phyloP scores from a whole-genome alignment of 169 alveolate genomes.

The Eimeria brunetti region DNA sequence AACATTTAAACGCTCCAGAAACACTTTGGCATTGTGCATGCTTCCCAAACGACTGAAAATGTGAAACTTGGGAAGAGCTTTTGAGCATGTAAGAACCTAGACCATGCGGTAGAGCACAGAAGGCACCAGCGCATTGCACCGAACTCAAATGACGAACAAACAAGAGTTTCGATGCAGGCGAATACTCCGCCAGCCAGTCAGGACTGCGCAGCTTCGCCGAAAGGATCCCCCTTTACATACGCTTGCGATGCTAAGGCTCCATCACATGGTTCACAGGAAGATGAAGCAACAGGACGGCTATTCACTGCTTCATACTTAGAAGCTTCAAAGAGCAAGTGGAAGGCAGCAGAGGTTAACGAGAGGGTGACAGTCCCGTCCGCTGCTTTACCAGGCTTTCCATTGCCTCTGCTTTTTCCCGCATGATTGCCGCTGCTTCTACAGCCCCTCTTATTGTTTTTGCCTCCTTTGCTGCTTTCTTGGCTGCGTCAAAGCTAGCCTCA shows the following conservation, averaged over 20 bases:
- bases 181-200: neutral
- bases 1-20: neutral
- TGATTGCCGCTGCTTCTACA: conserved; percentile 23
- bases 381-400: neutral
- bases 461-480: conserved; percentile 1
- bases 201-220: neutral
- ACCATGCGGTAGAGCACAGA: neutral
- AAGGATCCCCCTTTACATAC: neutral
- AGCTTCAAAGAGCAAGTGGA: neutral
- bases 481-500: neutral
- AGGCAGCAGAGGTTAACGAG: neutral
- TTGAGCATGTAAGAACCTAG: conserved; percentile 8
- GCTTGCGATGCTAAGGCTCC: neutral
- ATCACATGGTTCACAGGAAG: neutral
- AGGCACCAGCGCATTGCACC: conserved; percentile 20
- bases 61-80: neutral
- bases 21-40: neutral
- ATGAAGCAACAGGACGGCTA: neutral
- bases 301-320: neutral
- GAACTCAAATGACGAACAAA: neutral
- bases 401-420: conserved; percentile 1
- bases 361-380: neutral
- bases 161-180: neutral
- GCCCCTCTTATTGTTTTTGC: neutral
- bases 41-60: neutral